Base-by-base conservation (phyloP, 2,329 filamentous ascomycete genomes). In the Albophoma yamanashiensis region DNA sequence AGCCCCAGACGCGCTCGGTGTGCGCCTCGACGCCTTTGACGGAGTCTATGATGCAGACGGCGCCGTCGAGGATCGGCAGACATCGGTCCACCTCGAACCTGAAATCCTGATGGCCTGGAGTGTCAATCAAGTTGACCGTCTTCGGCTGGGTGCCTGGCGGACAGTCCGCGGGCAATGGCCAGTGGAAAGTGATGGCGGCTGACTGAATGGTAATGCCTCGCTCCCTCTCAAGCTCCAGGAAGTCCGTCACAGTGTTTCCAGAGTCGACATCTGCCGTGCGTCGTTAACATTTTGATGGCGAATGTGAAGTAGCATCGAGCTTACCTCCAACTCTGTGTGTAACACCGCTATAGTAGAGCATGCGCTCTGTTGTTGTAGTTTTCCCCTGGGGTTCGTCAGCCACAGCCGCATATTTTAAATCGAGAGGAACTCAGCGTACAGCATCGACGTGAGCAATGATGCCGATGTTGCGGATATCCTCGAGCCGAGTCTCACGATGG, bases 391-490 rank as follows among this genome's bases (percentile, higher is more conserved):
- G 12, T 4, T 47, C 42, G 56, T 70, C 15, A 66, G 58, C 27
- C 6, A 57, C 3, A 25, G n/a, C 15, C 43, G 6, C 2, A 5
- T 15, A 14, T 15, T 25, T 7, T 40, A n/a, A n/a, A n/a, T n/a
- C 8, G 11, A n/a, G 15, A n/a, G 31, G 20, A 20, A 25, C 22
- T 20, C 27, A 15, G 72, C 80, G 59, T 73, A 85, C 82, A 60
- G 94, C 94, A 85, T 97, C 94, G 65, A 99, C 96, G 74, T 99
- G 94, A 62, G 94, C 94, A 73, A 99, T 97, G 66, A 99, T 97
- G 63, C 94, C 94, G 71, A 99, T 97, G 71, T 99, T 99, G 67
- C 93, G 83, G 58, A 92, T 94, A 67, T 84, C 84, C 56, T 71
- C 65, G 11, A 75, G 63, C 31, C 66, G 66, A 39, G 65, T 58